Evolutionary conservation across 371 early-diverging fungal species (phyloP), one percentile per base, ranked within the genome.

Genomic region (Mortierella sp.): DNA sequence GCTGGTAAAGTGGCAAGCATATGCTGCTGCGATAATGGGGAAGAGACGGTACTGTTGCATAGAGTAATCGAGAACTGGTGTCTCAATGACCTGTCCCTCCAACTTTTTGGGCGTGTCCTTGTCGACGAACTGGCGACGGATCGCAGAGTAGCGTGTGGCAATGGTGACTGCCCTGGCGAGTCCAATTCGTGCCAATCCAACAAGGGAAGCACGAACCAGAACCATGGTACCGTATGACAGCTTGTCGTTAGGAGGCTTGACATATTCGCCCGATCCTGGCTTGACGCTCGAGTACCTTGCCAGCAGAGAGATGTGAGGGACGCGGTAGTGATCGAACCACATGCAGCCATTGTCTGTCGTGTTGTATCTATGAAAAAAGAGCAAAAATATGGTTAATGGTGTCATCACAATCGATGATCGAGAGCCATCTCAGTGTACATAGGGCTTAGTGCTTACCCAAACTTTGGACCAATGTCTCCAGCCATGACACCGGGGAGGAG

Each of bases 381-480:
- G 44, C 8, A 13, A 21, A 25, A 27, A 44, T 5, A 17, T 12
- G 7, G 44, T 51, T 52, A 29, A 28, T 25, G n/a, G n/a, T n/a
- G n/a, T 0, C 25, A 9, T 10, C n/a, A 91, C 84, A 52, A 89
- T 86, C 17, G 92, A 10, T 34, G 34, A 34, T 34, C 34, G 34
- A 34, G 34, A 4, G 34, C 4, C 7, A 34, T 4, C 34, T n/a
- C 34, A 34, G 34, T 4, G 34, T 7, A 34, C 34, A 34, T 4
- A 10, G 34, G 34, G 7, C 7, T 10, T 34, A 7, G 4, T 34
- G 34, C 90, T 91, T 91, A 27, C 60, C 92, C 90, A 88, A 92
- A 92, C 82, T 95, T 95, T 50, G 94, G 90, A 3, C 96, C 96
- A 71, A 95, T 89, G 63, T 96, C 96, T 57, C 94, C 95, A 10